Base-by-base conservation (phyloP, 2,329 filamentous ascomycete genomes). In the Xylaria sp. region DNA sequence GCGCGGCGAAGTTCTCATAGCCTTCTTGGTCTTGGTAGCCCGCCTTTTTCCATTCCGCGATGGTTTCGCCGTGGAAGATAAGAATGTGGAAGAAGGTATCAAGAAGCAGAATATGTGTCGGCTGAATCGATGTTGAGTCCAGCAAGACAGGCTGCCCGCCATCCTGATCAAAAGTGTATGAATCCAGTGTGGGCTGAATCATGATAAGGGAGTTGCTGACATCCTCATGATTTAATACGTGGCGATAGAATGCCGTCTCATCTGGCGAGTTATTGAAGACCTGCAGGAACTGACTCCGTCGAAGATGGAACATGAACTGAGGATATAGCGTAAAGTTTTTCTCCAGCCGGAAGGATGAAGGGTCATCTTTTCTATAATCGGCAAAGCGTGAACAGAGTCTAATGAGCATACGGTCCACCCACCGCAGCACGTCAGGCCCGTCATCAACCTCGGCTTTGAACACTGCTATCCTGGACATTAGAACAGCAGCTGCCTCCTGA, bases 21-120 rank as follows among this genome's bases (percentile, higher is more conserved):
- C 96, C 96, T 79, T 98, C 95, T 81, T 98, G 95, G 1, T 98
- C 94, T 75, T 99, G 96, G 79, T 99, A 99, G 0, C 96, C 96
- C 20, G 94, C 94, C 82, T 99, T 98, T 73, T 94, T 91, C 96
- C 96, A 99, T 80, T 98, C 94, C 0, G 96, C 96, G 81, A 98
- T 92, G 0, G 95, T 98, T 85, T 99, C 95, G 71, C 96, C 96
- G 77, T 99, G 94, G 88, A 98, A 99, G 76, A 99, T 99, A 64
- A 99, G 89, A 71, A 99, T 99, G 80, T 99, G 96, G 88, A 99
- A 99, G 86, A 99, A 99, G 0, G 96, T 98, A 78, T 99, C 96
- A 64, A 99, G 90, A 12, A 99, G 89, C 60, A 99, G 88, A 69
- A 98, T 93, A 69, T 97, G 97, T 25, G 94, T 93, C 10, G 94